Evolutionary conservation across 2,329 filamentous ascomycete species (phyloP), one percentile per base, ranked within the genome.

Genomic region (Penicillium fuscoglaucum): DNA sequence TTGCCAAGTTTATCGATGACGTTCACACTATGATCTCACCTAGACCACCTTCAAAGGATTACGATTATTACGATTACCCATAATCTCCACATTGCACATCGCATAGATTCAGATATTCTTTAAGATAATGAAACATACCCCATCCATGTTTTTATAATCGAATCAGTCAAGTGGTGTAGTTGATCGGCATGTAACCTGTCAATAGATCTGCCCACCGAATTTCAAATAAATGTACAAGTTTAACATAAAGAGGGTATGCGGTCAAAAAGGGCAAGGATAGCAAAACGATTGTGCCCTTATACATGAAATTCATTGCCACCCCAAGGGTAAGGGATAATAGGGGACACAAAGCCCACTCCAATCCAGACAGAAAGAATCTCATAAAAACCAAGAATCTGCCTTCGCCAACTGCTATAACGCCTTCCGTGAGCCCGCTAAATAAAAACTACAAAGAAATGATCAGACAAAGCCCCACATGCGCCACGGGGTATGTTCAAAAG

Each of bases 381-480:
- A 59, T n/a, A 52, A 61, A 55, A 49, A 39, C 52, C 57, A 44
- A 55, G 40, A 43, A 57, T 54, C 58, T 53, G 52, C 39, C 58
- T 59, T 58, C 41, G 49, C 52, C 50, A 52, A 41, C 46, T 65
- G 56, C 58, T 60, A 43, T 13, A 64, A 68, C 66, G 65, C 66
- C 66, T 57, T 58, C 60, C 62, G 66, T 65, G 56, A 54, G 46
- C 61, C 63, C 63, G 63, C 63, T 66, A 67, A 65, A 55, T 56
- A 45, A 55, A 61, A 62, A 66, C 46, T 29, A 35, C 52, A 64
- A 66, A 63, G 29, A 62, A 49, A 63, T 54, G 19, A 55, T 37
- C 31, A 52, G 40, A 57, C 48, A 57, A 52, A 57, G 39, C 29
- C 54, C 10, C 29, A 24, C 5, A 43, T 52, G 31, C 55, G 45